Percentiles rank a stretch among this genome's conserved stretches.
Conservation (phyloP, 768 basidiomycete genomes). For the Gloeopeniophorella convolvens region DNA sequence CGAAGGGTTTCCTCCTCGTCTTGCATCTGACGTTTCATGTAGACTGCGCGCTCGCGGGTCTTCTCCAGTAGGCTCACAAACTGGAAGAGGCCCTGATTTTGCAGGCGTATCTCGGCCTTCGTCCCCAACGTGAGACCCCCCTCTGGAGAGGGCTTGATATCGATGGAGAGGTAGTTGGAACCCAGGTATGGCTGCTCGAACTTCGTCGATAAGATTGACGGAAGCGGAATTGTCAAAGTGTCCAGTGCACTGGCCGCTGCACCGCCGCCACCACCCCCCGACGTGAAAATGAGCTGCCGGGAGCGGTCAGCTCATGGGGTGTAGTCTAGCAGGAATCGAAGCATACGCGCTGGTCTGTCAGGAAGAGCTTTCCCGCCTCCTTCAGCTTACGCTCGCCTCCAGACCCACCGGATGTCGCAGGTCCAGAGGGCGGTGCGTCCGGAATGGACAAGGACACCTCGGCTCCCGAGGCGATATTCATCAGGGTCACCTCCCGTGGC, state of each 20-base stretch:
- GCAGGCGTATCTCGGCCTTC: conserved; percentile 59
- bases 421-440: conserved; percentile 38
- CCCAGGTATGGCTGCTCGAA: conserved; percentile 75
- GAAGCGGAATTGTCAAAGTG: conserved; percentile 50
- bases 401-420: conserved; percentile 43
- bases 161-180: conserved; percentile 59
- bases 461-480: conserved; percentile 48
- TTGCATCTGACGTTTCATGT: conserved; percentile 57
- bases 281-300: conserved; percentile 55
- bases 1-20: conserved; percentile 59
- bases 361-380: conserved; percentile 48
- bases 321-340: not conserved
- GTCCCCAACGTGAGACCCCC: conserved; percentile 66
- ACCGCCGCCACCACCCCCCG: conserved; percentile 5
- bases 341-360: conserved; percentile 72
- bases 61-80: conserved; percentile 72
- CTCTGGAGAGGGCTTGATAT: conserved; percentile 56
- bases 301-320: not conserved
- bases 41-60: conserved; percentile 66
- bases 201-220: conserved; percentile 56
- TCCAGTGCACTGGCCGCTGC: conserved; percentile 36
- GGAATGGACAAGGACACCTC: conserved; percentile 57
- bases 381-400: conserved; percentile 53
- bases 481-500: conserved; percentile 53
- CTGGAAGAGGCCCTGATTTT: conserved; percentile 61